Evolutionary conservation across 164 flowering plant genomes (phyloP).

Genomic region (Annona cherimola): DNA sequence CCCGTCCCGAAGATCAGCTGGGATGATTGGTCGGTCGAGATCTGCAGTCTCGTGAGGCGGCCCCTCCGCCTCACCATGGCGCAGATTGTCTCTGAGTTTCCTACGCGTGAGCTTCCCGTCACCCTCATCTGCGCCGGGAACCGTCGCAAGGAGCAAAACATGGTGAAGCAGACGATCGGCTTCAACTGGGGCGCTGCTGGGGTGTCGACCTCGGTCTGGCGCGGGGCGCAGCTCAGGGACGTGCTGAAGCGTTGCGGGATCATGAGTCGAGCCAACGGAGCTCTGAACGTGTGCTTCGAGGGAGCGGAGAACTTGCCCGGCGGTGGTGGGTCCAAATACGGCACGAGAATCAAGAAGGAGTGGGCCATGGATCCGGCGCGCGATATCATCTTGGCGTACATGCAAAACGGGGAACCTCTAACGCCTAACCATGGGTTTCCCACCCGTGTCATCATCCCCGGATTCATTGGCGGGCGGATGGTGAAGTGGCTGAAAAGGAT

Average conservation of each 20-base stretch:
- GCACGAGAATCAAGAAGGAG: constrained; percentile 64
- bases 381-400: constrained; percentile 79
- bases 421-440: constrained; percentile 92
- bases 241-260: constrained; percentile 73
- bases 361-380: constrained; percentile 77
- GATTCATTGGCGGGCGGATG: constrained; percentile 95
- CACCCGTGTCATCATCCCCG: constrained; percentile 81
- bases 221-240: constrained; percentile 59
- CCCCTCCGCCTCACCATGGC: constrained; percentile 71
- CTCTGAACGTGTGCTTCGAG: constrained; percentile 79
- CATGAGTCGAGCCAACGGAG: constrained; percentile 43
- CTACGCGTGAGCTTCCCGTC: constrained; percentile 60
- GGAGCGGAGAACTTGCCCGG: constrained; percentile 94
- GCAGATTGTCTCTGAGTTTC: constrained; percentile 61
- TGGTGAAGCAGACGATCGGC: constrained; percentile 79
- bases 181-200: constrained; percentile 97
- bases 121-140: constrained; percentile 95
- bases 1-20: constrained; percentile 63
- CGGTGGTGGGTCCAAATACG: constrained; percentile 95
- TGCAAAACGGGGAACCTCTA: constrained; percentile 84
- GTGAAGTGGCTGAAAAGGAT: constrained; percentile 90
- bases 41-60: constrained; percentile 64
- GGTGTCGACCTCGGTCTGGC: constrained; percentile 85
- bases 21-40: constrained; percentile 82
- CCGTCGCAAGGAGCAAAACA: constrained; percentile 90